Conservation (phyloP, 208 protist species). For the Crithidia fasciculata region DNA sequence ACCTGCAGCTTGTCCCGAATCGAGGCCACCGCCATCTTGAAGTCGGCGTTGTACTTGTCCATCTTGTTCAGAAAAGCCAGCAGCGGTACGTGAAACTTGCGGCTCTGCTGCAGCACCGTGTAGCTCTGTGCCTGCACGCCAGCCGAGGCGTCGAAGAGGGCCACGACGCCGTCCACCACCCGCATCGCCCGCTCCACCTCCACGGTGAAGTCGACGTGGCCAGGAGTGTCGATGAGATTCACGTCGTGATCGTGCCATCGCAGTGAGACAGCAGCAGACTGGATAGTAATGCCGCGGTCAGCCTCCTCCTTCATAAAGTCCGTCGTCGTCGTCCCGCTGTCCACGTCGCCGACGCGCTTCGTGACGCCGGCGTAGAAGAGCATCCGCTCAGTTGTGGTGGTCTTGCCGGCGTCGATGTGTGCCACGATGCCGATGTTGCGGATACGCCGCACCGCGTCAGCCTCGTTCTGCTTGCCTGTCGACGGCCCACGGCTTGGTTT, state of each 20-base stretch:
- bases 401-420: constrained; percentile 97
- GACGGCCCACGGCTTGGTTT: not conserved
- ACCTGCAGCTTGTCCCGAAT: constrained; percentile 84
- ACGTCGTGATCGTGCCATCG: constrained; percentile 85
- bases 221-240: constrained; percentile 97
- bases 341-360: constrained; percentile 92
- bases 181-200: constrained; percentile 97
- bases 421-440: constrained; percentile 96
- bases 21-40: constrained; percentile 67
- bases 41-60: constrained; percentile 94
- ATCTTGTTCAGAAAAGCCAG: constrained; percentile 97
- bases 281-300: constrained; percentile 97
- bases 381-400: constrained; percentile 96
- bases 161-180: constrained; percentile 97
- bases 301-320: constrained; percentile 97
- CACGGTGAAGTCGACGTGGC: constrained; percentile 97
- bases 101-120: constrained; percentile 89
- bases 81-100: constrained; percentile 82
- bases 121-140: constrained; percentile 95
- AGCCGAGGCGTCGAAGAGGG: constrained; percentile 95
- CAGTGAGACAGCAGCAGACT: constrained; percentile 93
- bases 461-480: constrained; percentile 3
- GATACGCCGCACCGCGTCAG: constrained; percentile 38
- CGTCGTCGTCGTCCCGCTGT: constrained; percentile 96
- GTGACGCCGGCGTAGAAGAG: constrained; percentile 91